Conservation (phyloP, 2,329 filamentous ascomycete species). For the Eurotiales sp. region DNA sequence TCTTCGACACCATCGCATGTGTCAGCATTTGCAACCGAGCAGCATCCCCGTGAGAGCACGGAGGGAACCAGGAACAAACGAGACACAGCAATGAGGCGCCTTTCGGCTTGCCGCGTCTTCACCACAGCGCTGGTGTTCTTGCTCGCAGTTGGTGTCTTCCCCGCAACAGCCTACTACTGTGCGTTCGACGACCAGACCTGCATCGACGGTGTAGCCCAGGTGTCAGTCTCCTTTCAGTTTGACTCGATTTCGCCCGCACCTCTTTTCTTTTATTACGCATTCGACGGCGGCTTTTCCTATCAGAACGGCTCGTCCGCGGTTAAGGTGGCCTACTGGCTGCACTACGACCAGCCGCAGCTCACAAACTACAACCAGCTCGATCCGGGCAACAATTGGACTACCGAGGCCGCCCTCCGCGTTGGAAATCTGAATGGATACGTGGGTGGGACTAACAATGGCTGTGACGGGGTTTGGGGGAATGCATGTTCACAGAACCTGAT, state of each 20-base stretch:
- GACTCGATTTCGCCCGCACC: conserved; percentile 31
- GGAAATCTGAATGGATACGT: conserved; percentile 35
- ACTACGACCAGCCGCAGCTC: conserved; percentile 27
- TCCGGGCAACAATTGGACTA: conserved; percentile 32
- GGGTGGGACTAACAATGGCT: conserved; percentile 32
- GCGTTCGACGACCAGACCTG: conserved; percentile 33
- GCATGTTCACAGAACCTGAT: conserved; percentile 31
- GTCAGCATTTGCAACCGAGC: not conserved
- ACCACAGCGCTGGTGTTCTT: conserved; percentile 7
- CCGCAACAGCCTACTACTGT: conserved; percentile 18
- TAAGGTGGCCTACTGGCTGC: conserved; percentile 35
- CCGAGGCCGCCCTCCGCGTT: conserved; percentile 33
- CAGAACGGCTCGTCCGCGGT: conserved; percentile 25
- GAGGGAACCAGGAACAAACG: not conserved
- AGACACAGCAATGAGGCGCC: conserved; percentile 6
- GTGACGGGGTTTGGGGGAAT: conserved; percentile 35
- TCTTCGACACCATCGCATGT: conserved; percentile 4
- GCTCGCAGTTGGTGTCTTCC: not conserved
- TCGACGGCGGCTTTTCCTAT: conserved; percentile 23
- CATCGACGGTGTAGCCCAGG: conserved; percentile 37
- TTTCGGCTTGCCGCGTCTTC: not conserved
- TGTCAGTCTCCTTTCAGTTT: conserved; percentile 30
- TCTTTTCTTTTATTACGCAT: conserved; percentile 33
- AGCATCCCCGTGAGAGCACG: not conserved
- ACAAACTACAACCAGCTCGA: conserved; percentile 16